Evolutionary conservation across 2,329 filamentous ascomycete genomes (phyloP).

Genomic region (Pyricularia sp.): DNA sequence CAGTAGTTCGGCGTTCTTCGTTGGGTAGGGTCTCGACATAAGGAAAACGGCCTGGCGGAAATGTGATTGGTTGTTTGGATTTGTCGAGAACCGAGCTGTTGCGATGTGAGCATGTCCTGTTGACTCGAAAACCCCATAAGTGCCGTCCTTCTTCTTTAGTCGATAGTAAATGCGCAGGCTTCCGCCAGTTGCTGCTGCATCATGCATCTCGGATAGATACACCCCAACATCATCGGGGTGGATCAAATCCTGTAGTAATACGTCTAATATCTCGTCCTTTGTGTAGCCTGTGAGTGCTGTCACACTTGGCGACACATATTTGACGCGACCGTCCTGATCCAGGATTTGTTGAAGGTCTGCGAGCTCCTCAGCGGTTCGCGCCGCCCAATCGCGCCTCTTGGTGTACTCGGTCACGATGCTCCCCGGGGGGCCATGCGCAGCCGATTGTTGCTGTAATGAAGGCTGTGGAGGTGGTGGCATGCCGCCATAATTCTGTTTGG

Average conservation of each 20-base stretch:
- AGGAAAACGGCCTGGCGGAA: conserved; percentile 89
- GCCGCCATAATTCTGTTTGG: background rate
- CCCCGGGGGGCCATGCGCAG: conserved; percentile 10
- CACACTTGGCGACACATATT: conserved; percentile 77
- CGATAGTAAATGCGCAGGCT: conserved; percentile 79
- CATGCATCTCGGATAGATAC: conserved; percentile 80
- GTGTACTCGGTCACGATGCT: conserved; percentile 49
- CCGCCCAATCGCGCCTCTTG: conserved; percentile 68
- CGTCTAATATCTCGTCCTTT: conserved; percentile 59
- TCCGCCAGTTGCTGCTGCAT: conserved; percentile 75
- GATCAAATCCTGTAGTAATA: conserved; percentile 71
- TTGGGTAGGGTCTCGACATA: conserved; percentile 84
- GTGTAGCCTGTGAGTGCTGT: conserved; percentile 67
- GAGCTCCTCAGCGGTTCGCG: conserved; percentile 81
- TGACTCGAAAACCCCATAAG: conserved; percentile 78
- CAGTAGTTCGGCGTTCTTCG: conserved; percentile 72
- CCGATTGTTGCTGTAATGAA: background rate
- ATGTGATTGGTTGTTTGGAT: conserved; percentile 53
- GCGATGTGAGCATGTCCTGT: conserved; percentile 86
- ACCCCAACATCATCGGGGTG: conserved; percentile 78
- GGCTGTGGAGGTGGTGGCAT: background rate
- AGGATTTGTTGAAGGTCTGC: conserved; percentile 84
- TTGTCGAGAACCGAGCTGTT: conserved; percentile 53
- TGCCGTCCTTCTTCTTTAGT: conserved; percentile 57
- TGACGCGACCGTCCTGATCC: conserved; percentile 72